A percentile compares a stretch with the other conserved stretches of the same genome.
Conservation (phyloP, 2,329 filamentous ascomycete genomes). For the Arachnopeziza araneosa region DNA sequence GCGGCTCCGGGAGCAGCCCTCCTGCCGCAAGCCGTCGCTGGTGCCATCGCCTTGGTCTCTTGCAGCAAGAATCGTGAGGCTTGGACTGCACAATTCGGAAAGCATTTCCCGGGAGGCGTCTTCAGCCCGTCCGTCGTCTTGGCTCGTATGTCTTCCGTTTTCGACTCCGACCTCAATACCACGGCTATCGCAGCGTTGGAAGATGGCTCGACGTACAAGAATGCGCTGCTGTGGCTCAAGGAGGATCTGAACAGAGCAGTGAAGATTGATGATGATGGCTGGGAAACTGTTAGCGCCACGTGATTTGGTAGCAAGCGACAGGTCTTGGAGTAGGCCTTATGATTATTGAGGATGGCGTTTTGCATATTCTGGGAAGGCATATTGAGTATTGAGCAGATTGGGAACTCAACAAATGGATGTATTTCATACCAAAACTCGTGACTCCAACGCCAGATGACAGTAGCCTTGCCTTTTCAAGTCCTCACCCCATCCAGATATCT, state of each 20-base stretch:
- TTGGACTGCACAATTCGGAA: neutral
- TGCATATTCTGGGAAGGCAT: neutral
- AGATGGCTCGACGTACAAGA: neutral
- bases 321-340: neutral
- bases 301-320: neutral
- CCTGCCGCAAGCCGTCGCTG: neutral
- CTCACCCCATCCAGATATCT: neutral
- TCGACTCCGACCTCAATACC: neutral
- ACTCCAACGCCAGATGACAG: too few relatives aligned
- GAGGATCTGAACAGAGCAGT: neutral
- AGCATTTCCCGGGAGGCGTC: neutral
- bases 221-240: neutral
- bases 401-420: too few relatives aligned
- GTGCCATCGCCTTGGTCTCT: neutral
- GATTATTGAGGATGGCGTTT: neutral
- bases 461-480: neutral
- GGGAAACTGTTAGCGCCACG: neutral
- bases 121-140: neutral
- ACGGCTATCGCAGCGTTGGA: neutral
- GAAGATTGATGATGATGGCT: neutral
- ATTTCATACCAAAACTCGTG: too few relatives aligned
- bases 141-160: neutral
- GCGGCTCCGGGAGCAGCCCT: neutral
- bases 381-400: too few relatives aligned
- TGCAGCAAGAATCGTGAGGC: neutral